Evolutionary conservation across 192 early-diverging fungal genomes (phyloP).

Genomic region (Haplosporangium gracile): DNA sequence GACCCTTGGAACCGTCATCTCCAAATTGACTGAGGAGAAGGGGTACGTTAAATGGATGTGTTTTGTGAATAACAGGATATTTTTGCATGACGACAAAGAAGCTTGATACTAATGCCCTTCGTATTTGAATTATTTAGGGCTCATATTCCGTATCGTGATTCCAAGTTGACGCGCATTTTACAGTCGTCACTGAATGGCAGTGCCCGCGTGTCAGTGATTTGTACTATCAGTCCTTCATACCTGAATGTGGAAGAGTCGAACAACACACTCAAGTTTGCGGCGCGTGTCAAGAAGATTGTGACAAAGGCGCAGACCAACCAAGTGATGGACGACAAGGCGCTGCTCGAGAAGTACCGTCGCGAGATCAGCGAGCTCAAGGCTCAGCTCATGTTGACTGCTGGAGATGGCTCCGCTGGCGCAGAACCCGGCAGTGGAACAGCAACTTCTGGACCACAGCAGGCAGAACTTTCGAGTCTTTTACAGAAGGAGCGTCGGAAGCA

Average conservation of each 20-base stretch:
- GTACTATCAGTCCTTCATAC: constrained; percentile 88
- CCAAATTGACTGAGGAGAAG: constrained; percentile 83
- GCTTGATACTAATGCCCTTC: background rate
- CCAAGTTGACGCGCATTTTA: constrained; percentile 94
- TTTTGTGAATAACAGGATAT: background rate
- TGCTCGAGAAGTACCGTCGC: constrained; percentile 84
- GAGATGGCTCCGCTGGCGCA: constrained; percentile 66
- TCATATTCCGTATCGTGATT: constrained; percentile 98
- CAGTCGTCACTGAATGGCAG: constrained; percentile 94
- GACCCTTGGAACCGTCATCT: constrained; percentile 94
- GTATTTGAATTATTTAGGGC: constrained; percentile 39
- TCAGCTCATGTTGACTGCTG: constrained; percentile 73
- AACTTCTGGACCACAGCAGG: constrained; percentile 47
- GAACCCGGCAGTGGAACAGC: constrained; percentile 50
- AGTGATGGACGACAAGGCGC: constrained; percentile 83
- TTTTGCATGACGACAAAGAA: background rate
- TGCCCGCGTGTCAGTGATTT: constrained; percentile 90
- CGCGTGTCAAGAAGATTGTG: constrained; percentile 89
- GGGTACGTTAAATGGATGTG: constrained; percentile 36
- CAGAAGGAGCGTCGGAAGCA: constrained; percentile 57
- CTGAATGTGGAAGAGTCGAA: constrained; percentile 87
- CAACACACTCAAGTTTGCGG: constrained; percentile 97
- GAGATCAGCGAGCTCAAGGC: constrained; percentile 84
- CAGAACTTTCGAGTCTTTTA: constrained; percentile 35
- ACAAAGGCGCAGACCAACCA: constrained; percentile 87